Base-by-base conservation (phyloP, 345 rosid genomes). In the Pelargonium nanum region DNA sequence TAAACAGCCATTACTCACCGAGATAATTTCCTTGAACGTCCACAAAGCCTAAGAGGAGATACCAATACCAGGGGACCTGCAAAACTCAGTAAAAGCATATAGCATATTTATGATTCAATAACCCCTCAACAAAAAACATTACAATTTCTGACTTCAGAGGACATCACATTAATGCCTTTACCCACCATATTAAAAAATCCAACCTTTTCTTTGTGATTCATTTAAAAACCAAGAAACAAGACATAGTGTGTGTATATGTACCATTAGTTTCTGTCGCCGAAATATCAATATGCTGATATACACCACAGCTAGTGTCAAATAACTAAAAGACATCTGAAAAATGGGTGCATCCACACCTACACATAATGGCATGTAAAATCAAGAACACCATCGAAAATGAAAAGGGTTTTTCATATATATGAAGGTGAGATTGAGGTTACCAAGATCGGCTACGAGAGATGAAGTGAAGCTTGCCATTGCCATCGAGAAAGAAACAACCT, bases 11-110 rank as follows among this genome's bases (percentile, higher is more conserved):
- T 67, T 22, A 72, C 87, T 70, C 64, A 83, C 88, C 78, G 58
- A 80, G 83, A 68, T 62, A 81, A 65, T 72, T 83, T 32, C 83
- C 91, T 71, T 83, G 83, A 48, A 83, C 88, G 66, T 85, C 88
- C 68, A 77, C 67, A 60, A 77, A 75, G 30, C 83, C 83, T 25
- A 85, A 60, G 32, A 81, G 78, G 19, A 81, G 85, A 76, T 80
- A 83, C 86, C 84, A 83, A 53, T 81, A 79, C 86, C 81, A 81
- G 63, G 78, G 57, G 66, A 81, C 56, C 86, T 81, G 71, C 66
- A 68, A 53, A 57, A 6, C 5, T n/a, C 60, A 53, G 2, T 53
- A 26, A 59, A 22, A 5, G 24, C 1, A 53, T 9, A 34, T 3
- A 34, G 45, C 45, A 34, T 34, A 1, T 34, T 5, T 34, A 28